Conservation (phyloP, 2,329 filamentous ascomycete genomes). For the Leptographium radiaticola region DNA sequence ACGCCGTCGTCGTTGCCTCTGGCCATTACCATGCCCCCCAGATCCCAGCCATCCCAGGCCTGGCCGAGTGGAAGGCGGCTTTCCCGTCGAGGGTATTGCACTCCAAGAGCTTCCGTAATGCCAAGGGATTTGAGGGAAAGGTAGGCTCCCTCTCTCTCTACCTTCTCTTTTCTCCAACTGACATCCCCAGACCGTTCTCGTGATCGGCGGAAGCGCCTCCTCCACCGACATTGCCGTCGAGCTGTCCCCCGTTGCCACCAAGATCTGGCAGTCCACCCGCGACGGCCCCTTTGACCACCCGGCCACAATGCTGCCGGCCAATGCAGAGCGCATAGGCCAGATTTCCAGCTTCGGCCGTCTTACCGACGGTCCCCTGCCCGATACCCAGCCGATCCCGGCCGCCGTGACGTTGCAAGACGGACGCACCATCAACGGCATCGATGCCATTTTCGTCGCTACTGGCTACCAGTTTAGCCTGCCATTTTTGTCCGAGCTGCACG, state of each 20-base stretch:
- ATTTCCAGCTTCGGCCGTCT: constrained; percentile 28
- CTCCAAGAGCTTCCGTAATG: constrained; percentile 59
- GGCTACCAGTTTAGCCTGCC: constrained; percentile 41
- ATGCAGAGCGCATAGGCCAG: constrained; percentile 36
- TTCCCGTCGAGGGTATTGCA: constrained; percentile 45
- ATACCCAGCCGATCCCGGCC: constrained; percentile 30
- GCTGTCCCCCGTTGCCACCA: constrained; percentile 21
- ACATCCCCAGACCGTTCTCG: constrained; percentile 27
- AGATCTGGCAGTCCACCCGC: constrained; percentile 38
- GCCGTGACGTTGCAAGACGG: constrained; percentile 41
- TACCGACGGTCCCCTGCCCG: constrained; percentile 4
- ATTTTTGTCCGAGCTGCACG: constrained; percentile 40
- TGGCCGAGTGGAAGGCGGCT: constrained; percentile 40
- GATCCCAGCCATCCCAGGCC: constrained; percentile 46
- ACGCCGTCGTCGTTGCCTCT: constrained; percentile 51
- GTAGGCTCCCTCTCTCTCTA: not conserved
- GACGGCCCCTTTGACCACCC: constrained; percentile 48
- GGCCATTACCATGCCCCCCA: constrained; percentile 55
- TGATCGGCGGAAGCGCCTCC: constrained; percentile 38
- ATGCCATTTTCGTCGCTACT: constrained; percentile 51
- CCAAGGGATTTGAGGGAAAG: constrained; percentile 17
- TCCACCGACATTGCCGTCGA: constrained; percentile 29
- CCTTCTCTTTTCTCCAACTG: constrained; percentile 13
- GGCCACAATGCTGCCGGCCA: constrained; percentile 36
- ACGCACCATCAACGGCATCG: constrained; percentile 36